Evolutionary conservation across 345 rosid species (phyloP).

Genomic region (Zanthoxylum bungeanum): DNA sequence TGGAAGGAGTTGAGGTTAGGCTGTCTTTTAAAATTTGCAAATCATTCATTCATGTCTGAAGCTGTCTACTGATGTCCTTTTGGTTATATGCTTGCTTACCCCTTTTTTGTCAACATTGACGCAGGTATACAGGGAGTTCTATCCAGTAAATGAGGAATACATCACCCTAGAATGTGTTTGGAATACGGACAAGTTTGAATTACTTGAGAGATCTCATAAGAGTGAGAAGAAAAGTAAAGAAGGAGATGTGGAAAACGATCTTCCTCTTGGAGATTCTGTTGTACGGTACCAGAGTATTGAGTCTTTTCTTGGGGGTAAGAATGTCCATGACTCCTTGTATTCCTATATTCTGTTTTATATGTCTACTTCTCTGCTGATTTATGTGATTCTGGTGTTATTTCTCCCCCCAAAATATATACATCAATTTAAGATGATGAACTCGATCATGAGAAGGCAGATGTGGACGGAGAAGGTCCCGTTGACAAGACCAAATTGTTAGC

Average conservation of each 20-base stretch:
- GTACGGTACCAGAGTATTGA: constrained; percentile 45
- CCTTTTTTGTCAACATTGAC: constrained; percentile 5
- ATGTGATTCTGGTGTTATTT: not conserved
- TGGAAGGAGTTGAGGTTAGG: constrained; percentile 75
- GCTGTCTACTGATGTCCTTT: not conserved
- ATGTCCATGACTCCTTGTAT: not conserved
- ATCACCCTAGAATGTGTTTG: constrained; percentile 57
- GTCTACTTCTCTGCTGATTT: not conserved
- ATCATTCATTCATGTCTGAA: not conserved
- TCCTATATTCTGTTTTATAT: not conserved
- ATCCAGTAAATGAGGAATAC: constrained; percentile 51
- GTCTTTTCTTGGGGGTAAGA: constrained; percentile 63
- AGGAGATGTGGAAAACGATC: constrained; percentile 23
- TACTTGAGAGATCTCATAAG: constrained; percentile 49
- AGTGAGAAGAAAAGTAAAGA: constrained; percentile 28
- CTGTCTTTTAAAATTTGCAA: not conserved
- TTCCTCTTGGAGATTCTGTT: constrained; percentile 23
- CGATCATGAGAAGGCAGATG: constrained; percentile 18
- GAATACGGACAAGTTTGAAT: constrained; percentile 57
- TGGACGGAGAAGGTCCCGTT: constrained; percentile 20
- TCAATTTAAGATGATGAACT: constrained; percentile 26
- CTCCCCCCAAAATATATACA: not conserved
- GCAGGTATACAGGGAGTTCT: constrained; percentile 74
- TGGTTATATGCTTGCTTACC: not conserved
- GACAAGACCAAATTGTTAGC: constrained; percentile 7